Base-by-base conservation (phyloP, 2,329 filamentous ascomycete genomes). In the Sphaerostilbella broomeana region DNA sequence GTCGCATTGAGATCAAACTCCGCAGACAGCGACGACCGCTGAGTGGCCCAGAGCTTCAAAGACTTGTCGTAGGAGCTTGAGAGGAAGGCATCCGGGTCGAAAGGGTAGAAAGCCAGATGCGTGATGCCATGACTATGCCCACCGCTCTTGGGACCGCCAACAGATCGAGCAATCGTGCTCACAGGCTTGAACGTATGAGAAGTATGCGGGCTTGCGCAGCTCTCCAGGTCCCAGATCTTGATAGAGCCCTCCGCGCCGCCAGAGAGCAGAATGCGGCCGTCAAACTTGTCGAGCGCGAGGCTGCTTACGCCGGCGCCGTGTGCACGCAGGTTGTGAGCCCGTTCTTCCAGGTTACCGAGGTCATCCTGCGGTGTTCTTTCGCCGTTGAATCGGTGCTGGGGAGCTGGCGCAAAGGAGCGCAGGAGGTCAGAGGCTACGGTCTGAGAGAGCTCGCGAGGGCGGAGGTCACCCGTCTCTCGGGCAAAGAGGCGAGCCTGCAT, bases 221-320 rank as follows among this genome's bases (percentile, higher is more conserved):
- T 65, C 53, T 94, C 84, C 6, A 95, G 73, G 61, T 95, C 82
- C 89, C 89, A 95, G 31, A 95, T 65, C 49, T 81, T 84, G 54
- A 95, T 78, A 1, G 84, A 84, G 8, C 84, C 86, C 56, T 95
- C 87, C 4, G 86, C 82, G 20, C 89, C 88, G 4, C 86, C 90
- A 1, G 89, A 94, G 2, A 95, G 63, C 46, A 95, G 72, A 49
- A 85, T 84, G 51, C 58, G 56, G 3, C 85, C 86, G 47, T 92
- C 85, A 54, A 92, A 87, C 35, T 79, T 77, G 54, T 95, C 89
- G 26, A 95, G 73, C 0, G 84, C 79, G 27, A 95, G 66, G 26
- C 82, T 78, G 54, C 83, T 92, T 25, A 89, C 84, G 11, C 88
- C 88, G 4, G 85, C 76, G 38, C 77, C 73, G 60, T 95, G 88